Evolutionary conservation across 495 filamentous ascomycete species (phyloP).

Genomic region (Chaetomium fimeti): DNA sequence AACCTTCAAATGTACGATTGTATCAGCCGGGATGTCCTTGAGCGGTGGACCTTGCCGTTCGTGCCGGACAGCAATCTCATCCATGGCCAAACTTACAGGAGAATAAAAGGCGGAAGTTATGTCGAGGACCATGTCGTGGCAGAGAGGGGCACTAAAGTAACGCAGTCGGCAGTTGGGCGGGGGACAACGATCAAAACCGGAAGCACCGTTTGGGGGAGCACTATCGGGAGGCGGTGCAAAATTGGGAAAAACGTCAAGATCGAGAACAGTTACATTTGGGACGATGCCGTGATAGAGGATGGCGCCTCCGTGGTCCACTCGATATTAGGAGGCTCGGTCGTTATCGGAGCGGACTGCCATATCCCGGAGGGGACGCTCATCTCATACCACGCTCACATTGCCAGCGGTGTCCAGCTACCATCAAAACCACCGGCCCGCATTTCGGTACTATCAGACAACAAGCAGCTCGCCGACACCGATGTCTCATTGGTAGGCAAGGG

Average conservation of each 20-base stretch:
- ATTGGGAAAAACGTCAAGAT: slow-evolving; percentile 83
- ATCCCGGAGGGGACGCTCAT: slow-evolving; percentile 72
- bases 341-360: slow-evolving; percentile 66
- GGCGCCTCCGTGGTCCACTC: slow-evolving; percentile 65
- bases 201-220: slow-evolving; percentile 64
- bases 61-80: slow-evolving; percentile 86
- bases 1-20: slow-evolving; percentile 89
- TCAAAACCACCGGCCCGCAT: slow-evolving; percentile 37
- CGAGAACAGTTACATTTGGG: slow-evolving; percentile 86
- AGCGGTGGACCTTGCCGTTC: slow-evolving; percentile 89
- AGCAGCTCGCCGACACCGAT: slow-evolving; percentile 52
- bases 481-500: slow-evolving; percentile 53
- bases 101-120: slow-evolving; percentile 66
- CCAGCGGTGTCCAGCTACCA: slow-evolving; percentile 48
- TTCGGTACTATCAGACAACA: slow-evolving; percentile 36
- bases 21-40: slow-evolving; percentile 82
- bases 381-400: slow-evolving; percentile 73
- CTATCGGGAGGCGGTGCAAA: slow-evolving; percentile 77
- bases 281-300: slow-evolving; percentile 72
- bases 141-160: slow-evolving; percentile 44
- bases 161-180: slow-evolving; percentile 71
- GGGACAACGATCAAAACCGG: slow-evolving; percentile 73
- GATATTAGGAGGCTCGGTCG: slow-evolving; percentile 69
- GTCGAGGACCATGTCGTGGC: slow-evolving; percentile 70
- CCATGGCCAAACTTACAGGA: slow-evolving; percentile 69